Percentiles rank a stretch among this genome's conserved stretches.
phyloP scores from a whole-genome alignment of 2,329 filamentous ascomycete species.

The Penicillium expansum region DNA sequence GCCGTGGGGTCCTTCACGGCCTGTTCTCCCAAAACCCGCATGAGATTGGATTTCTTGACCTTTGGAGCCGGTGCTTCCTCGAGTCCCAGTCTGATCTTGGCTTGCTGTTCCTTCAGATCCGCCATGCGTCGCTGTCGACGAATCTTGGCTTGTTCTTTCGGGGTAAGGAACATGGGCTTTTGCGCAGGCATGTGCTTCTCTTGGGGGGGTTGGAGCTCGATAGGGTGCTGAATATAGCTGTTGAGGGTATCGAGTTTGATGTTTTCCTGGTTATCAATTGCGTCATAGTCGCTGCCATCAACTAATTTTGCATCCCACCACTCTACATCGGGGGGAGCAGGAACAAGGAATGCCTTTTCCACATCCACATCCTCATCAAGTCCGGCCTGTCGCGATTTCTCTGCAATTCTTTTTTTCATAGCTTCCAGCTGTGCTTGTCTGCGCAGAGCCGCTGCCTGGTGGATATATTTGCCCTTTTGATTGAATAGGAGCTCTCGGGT shows the following conservation, averaged over 20 bases:
- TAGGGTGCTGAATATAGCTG: constrained; percentile 86
- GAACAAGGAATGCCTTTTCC: constrained; percentile 84
- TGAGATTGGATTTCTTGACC: constrained; percentile 95
- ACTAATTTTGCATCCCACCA: constrained; percentile 97
- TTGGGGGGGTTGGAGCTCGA: constrained; percentile 85
- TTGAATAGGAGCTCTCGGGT: constrained; percentile 84
- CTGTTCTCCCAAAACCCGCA: constrained; percentile 91
- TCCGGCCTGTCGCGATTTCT: constrained; percentile 81
- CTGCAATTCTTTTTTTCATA: constrained; percentile 91
- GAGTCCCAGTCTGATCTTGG: constrained; percentile 88
- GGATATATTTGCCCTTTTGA: constrained; percentile 94
- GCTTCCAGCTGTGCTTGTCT: constrained; percentile 85
- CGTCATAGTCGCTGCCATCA: constrained; percentile 70
- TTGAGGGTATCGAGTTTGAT: constrained; percentile 78
- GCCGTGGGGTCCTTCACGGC: constrained; percentile 95
- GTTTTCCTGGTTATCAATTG: constrained; percentile 61
- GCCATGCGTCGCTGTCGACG: constrained; percentile 87
- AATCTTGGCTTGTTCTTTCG: constrained; percentile 86
- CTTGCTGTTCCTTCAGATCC: constrained; percentile 92
- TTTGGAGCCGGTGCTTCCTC: constrained; percentile 89
- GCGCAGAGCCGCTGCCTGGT: constrained; percentile 84
- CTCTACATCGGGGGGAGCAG: constrained; percentile 81
- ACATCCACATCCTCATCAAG: constrained; percentile 87
- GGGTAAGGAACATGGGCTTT: constrained; percentile 89
- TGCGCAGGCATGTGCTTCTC: constrained; percentile 74